A percentile compares a stretch with the other conserved stretches of the same genome.
Conservation (phyloP, 176 grass and related monocot genomes). For the Urochloa ruziziensis region DNA sequence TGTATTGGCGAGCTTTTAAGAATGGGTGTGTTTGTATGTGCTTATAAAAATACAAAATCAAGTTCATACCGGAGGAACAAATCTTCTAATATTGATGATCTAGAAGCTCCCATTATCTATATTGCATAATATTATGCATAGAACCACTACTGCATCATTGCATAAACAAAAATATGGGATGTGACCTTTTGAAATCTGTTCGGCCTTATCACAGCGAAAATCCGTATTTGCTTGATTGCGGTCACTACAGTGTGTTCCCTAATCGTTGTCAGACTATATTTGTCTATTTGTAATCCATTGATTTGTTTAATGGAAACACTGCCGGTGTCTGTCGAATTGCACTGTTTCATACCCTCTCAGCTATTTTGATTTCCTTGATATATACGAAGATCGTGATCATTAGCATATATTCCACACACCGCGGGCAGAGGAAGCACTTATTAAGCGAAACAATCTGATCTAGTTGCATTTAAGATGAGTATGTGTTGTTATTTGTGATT, state of each 20-base stretch:
- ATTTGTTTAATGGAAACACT: constrained; percentile 30
- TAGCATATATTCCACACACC: neutral
- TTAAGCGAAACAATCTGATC: neutral
- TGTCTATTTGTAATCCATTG: neutral
- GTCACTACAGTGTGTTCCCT: constrained; percentile 1
- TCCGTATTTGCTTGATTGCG: constrained; percentile 3
- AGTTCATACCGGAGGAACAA: neutral
- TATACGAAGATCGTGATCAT: neutral
- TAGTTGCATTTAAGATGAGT: no score
- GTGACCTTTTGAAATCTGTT: neutral
- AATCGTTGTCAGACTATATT: constrained; percentile 2
- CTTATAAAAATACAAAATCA: neutral
- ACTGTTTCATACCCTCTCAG: neutral
- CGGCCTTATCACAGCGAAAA: neutral
- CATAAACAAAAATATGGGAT: neutral
- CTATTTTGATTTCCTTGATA: neutral
- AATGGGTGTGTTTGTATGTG: neutral
- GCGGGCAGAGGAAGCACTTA: neutral
- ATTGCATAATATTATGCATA: neutral
- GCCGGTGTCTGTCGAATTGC: neutral
- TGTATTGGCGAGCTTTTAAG: neutral
- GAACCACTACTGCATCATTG: neutral
- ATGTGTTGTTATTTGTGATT: no score
- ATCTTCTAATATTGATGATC: neutral
- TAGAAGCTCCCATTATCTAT: neutral